Conservation (phyloP, 306 rosid species). For the Calophaca sinica region DNA sequence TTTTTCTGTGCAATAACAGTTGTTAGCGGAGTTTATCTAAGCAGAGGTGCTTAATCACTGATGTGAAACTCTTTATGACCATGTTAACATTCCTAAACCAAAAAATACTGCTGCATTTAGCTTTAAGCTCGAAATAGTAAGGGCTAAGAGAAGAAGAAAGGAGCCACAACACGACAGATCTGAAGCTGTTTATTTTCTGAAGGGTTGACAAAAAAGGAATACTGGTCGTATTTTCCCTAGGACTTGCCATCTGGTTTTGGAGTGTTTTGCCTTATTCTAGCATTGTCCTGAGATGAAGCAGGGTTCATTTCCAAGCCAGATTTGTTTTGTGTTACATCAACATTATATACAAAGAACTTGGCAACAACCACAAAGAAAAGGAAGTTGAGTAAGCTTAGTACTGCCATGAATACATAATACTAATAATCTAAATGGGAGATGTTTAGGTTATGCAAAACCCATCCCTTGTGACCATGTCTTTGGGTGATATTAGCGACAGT, state of each 20-base stretch:
- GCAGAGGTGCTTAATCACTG: too few species aligned
- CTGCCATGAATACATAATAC: constrained; percentile 69
- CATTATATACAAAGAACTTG: constrained; percentile 55
- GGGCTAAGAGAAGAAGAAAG: not conserved
- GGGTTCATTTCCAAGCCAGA: constrained; percentile 8
- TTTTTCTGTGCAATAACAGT: too few species aligned
- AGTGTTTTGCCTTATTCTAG: not conserved
- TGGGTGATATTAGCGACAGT: constrained; percentile 4
- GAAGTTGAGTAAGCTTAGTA: constrained; percentile 64
- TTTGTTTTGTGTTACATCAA: constrained; percentile 29
- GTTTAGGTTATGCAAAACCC: constrained; percentile 23
- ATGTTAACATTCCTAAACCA: not conserved
- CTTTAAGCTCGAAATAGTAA: not conserved
- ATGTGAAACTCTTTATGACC: too few species aligned
- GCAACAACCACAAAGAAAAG: constrained; percentile 67
- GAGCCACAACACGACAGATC: not conserved
- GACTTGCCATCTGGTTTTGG: constrained; percentile 23
- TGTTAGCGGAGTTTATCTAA: too few species aligned
- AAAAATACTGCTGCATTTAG: not conserved
- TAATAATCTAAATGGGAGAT: constrained; percentile 49
- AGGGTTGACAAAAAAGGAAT: not conserved
- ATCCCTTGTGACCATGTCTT: constrained; percentile 26
- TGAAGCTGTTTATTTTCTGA: constrained; percentile 1
- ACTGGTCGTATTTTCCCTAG: not conserved
- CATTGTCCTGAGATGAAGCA: constrained; percentile 17